These are phyloP conservation scores for Thuja plicata DNA, from an alignment of 83 land plant species.

Conservation along the genomic window DNA sequence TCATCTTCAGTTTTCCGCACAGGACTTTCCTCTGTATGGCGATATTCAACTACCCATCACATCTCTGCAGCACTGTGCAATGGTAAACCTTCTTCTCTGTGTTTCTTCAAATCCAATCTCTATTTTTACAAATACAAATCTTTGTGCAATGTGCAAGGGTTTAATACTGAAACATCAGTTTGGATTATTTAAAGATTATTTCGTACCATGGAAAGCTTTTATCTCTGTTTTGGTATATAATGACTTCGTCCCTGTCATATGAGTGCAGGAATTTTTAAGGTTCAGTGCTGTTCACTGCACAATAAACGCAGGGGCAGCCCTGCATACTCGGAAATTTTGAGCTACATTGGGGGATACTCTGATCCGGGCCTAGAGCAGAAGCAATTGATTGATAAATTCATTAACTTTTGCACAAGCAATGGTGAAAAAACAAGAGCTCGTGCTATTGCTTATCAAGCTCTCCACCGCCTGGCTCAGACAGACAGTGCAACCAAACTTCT, in stretches of 20 bases:
- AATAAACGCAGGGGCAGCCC: not conserved
- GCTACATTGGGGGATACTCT: not conserved
- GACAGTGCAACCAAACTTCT: constrained; percentile 7
- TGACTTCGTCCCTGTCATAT: not conserved
- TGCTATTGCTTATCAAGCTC: constrained; percentile 9
- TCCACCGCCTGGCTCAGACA: not conserved
- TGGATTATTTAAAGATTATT: not conserved
- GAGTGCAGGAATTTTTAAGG: not conserved
- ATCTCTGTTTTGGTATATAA: not conserved
- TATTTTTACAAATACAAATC: not conserved
- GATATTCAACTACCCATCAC: not conserved
- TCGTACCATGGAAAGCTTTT: not conserved
- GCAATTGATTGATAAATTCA: not conserved
- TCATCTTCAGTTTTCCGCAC: not conserved
- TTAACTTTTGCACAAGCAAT: not conserved
- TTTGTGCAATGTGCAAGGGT: too few relatives aligned
- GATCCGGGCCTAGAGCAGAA: not conserved
- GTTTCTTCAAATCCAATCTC: not conserved
- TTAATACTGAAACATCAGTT: not conserved
- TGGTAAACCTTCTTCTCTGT: not conserved
- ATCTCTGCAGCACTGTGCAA: not conserved
- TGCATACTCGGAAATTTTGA: not conserved
- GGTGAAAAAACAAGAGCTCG: constrained; percentile 2
- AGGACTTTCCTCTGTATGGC: not conserved
- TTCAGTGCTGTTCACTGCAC: not conserved